Evolutionary conservation across 1,139 yeast species (phyloP).

Genomic region (Suhomyces wounanorum): DNA sequence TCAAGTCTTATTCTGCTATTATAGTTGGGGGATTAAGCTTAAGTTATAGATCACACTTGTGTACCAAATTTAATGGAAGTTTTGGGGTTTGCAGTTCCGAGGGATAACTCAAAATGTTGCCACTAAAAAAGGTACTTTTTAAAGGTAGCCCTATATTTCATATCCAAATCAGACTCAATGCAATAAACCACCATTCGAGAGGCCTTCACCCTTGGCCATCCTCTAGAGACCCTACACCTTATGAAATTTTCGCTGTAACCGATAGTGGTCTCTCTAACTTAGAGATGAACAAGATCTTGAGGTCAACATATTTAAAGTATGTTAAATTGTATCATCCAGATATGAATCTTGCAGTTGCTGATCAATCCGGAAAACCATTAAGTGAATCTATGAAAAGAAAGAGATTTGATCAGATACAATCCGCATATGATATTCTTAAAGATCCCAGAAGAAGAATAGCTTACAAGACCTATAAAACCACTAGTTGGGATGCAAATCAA

Average conservation of each 20-base stretch:
- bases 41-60: no score
- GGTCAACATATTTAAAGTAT: slow-evolving; percentile 57
- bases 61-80: background rate
- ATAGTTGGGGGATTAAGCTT: background rate
- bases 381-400: slow-evolving; percentile 47
- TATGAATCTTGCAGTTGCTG: slow-evolving; percentile 35
- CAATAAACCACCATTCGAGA: slow-evolving; percentile 21
- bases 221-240: slow-evolving; percentile 64
- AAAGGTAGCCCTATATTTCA: background rate
- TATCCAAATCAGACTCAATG: slow-evolving; percentile 12
- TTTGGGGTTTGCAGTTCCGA: background rate
- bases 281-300: slow-evolving; percentile 49
- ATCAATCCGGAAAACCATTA: slow-evolving; percentile 30
- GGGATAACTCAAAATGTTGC: background rate
- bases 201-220: slow-evolving; percentile 59
- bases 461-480: slow-evolving; percentile 28
- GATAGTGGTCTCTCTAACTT: slow-evolving; percentile 25
- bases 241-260: slow-evolving; percentile 62
- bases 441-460: slow-evolving; percentile 52
- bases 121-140: background rate
- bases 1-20: background rate
- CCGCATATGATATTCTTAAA: slow-evolving; percentile 71
- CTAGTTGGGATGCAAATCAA: slow-evolving; percentile 26
- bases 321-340: slow-evolving; percentile 93
- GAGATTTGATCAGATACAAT: slow-evolving; percentile 69